phyloP scores from a whole-genome alignment of 1,139 yeast genomes.

The Yamadazyma songkhlaensis region DNA sequence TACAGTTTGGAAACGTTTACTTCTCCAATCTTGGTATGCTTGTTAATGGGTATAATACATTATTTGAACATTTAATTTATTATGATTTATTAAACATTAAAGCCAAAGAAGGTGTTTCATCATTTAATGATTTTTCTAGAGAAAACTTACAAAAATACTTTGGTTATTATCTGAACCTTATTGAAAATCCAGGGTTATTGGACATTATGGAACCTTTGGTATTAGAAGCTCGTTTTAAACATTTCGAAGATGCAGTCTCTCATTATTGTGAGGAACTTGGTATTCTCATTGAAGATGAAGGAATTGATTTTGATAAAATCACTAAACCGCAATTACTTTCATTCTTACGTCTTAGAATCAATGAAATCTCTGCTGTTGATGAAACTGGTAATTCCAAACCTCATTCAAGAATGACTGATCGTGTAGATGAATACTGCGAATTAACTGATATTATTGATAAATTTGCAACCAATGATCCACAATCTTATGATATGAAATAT shows the following conservation, averaged over 20 bases:
- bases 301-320: neutral
- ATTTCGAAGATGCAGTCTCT: no score
- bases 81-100: slow-evolving; percentile 10
- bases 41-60: slow-evolving; percentile 10
- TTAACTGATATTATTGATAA: slow-evolving; percentile 4
- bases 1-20: slow-evolving; percentile 13
- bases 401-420: slow-evolving; percentile 13
- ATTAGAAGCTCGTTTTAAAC: no score
- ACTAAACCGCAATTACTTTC: slow-evolving; percentile 12
- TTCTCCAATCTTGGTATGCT: slow-evolving; percentile 11
- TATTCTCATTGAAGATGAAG: neutral
- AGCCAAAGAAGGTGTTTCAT: slow-evolving; percentile 8
- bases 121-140: slow-evolving; percentile 8
- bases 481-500: neutral
- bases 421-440: neutral
- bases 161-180: slow-evolving; percentile 13
- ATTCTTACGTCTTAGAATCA: slow-evolving; percentile 19
- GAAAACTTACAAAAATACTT: slow-evolving; percentile 10
- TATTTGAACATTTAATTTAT: slow-evolving; percentile 8
- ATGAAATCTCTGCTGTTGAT: slow-evolving; percentile 15
- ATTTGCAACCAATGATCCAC: neutral
- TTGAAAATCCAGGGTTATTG: slow-evolving; percentile 7
- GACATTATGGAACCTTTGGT: slow-evolving; percentile 2
- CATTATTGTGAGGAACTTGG: no score
- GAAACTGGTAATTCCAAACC: slow-evolving; percentile 14